These are phyloP conservation scores for Eragrostis tef DNA, from an alignment of 202 grass and related monocot species.

Conservation along the genomic window DNA sequence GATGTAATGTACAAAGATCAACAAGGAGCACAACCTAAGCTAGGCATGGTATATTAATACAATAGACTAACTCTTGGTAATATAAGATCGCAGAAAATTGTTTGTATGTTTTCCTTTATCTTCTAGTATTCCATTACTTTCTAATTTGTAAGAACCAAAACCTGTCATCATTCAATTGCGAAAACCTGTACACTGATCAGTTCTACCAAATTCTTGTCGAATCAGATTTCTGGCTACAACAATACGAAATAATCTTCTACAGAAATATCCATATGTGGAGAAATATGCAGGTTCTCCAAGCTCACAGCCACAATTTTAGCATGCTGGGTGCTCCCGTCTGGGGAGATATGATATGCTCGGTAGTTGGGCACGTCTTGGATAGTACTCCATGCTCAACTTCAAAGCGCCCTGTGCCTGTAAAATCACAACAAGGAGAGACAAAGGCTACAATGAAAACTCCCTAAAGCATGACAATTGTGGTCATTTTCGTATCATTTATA, in stretches of 20 bases:
- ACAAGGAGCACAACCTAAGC: constrained; percentile 35
- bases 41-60: constrained; percentile 53
- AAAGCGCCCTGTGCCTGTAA: too few relatives aligned
- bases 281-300: too few relatives aligned
- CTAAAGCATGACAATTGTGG: too few relatives aligned
- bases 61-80: constrained; percentile 45
- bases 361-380: too few relatives aligned
- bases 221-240: constrained; percentile 11
- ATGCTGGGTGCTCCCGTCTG: too few relatives aligned
- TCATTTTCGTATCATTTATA: too few relatives aligned
- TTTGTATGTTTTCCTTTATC: background rate
- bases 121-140: background rate
- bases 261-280: background rate
- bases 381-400: too few relatives aligned
- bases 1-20: constrained; percentile 48
- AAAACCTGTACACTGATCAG: constrained; percentile 10
- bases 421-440: too few relatives aligned
- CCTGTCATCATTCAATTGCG: constrained; percentile 15
- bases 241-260: constrained; percentile 13
- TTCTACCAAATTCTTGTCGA: constrained; percentile 5
- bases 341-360: too few relatives aligned
- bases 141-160: constrained; percentile 36
- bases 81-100: constrained; percentile 37
- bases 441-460: too few relatives aligned
- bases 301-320: too few relatives aligned